Conservation (phyloP, 495 filamentous ascomycete genomes). For the Neurospora cerealis region DNA sequence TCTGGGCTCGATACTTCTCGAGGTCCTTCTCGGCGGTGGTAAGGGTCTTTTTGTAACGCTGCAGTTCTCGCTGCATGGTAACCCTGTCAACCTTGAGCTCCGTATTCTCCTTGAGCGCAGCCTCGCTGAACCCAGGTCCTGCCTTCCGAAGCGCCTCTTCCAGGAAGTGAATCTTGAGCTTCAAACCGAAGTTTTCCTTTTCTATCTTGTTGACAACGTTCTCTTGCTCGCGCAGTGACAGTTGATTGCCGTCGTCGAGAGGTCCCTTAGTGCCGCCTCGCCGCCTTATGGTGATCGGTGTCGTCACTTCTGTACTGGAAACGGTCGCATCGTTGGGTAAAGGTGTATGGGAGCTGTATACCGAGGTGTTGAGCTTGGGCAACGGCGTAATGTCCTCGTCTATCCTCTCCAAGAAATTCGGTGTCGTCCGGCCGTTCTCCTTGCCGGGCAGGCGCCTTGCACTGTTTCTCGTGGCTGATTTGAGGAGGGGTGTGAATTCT, state of each 20-base stretch:
- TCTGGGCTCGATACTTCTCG: slow-evolving; percentile 65
- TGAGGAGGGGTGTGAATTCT: slow-evolving; percentile 91
- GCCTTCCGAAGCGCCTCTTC: slow-evolving; percentile 71
- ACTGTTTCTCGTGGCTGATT: slow-evolving; percentile 77
- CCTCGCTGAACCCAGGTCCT: slow-evolving; percentile 78
- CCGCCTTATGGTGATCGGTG: slow-evolving; percentile 57
- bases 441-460: slow-evolving; percentile 44
- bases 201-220: slow-evolving; percentile 91
- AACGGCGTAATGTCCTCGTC: slow-evolving; percentile 57
- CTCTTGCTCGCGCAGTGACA: slow-evolving; percentile 89
- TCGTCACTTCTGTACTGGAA: slow-evolving; percentile 69
- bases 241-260: slow-evolving; percentile 71
- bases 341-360: slow-evolving; percentile 41
- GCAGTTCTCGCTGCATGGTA: slow-evolving; percentile 77
- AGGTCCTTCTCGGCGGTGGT: slow-evolving; percentile 67
- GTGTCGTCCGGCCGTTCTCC: slow-evolving; percentile 51
- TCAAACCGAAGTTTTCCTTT: slow-evolving; percentile 78
- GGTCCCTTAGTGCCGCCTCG: slow-evolving; percentile 52
- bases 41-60: slow-evolving; percentile 71
- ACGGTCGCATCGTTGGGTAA: slow-evolving; percentile 51
- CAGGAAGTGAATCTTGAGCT: slow-evolving; percentile 73
- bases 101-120: slow-evolving; percentile 84
- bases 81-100: slow-evolving; percentile 86
- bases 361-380: slow-evolving; percentile 37
- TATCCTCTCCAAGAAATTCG: slow-evolving; percentile 52